Conservation (phyloP, 306 rosid species). For the Prunus armeniaca region DNA sequence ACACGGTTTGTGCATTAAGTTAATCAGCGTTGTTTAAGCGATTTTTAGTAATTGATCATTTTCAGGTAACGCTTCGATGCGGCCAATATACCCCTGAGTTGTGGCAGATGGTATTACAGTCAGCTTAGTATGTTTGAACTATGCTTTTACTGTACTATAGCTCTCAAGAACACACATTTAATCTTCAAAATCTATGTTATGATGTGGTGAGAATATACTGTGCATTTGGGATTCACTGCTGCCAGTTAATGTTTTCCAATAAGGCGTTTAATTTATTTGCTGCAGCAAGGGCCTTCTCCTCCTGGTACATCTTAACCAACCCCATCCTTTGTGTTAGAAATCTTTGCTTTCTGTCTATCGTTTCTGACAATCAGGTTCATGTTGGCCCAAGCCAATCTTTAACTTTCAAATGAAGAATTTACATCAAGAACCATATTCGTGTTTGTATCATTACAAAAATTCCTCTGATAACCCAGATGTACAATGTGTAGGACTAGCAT, state of each 20-base stretch:
- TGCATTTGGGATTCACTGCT: background rate
- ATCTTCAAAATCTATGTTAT: background rate
- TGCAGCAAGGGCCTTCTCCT: too few relatives aligned
- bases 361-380: background rate
- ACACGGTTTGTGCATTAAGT: too few relatives aligned
- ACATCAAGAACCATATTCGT: background rate
- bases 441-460: background rate
- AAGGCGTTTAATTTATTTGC: background rate
- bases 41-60: too few relatives aligned
- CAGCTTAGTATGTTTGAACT: background rate
- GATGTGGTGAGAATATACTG: background rate
- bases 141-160: background rate
- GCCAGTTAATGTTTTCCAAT: too few relatives aligned
- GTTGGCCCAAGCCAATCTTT: background rate
- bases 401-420: background rate
- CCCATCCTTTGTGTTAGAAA: background rate
- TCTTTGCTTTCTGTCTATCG: background rate
- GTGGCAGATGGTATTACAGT: background rate
- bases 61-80: background rate
- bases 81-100: background rate
- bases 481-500: too few relatives aligned
- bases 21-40: too few relatives aligned
- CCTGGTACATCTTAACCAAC: background rate
- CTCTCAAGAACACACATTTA: background rate
- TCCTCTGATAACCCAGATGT: too few relatives aligned